Evolutionary conservation across 2,329 filamentous ascomycete genomes (phyloP), one percentile per base, ranked within the genome.

Genomic region (Beauveria bassiana): DNA sequence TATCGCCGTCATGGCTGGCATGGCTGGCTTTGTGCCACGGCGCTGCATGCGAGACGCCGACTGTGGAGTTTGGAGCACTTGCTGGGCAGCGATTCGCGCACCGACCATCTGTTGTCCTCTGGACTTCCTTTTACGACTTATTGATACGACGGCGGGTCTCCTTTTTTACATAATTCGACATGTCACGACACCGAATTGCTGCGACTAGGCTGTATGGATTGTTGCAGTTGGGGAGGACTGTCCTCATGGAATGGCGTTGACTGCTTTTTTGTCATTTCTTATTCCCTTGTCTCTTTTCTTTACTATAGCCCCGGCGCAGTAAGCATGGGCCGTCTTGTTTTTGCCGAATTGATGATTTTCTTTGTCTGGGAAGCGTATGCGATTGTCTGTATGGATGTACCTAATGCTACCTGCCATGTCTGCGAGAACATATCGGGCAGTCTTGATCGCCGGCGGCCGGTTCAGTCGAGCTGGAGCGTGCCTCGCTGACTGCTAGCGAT

Each of bases 61-160:
- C 42, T 47, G 28, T 34, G 60, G 47, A 62, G 60, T 58, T 62
- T 49, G 60, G 60, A 58, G 60, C 54, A 58, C 46, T 52, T 53
- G 53, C 42, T 61, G 59, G 59, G 31, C 50, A 24, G 51, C 52
- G 46, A 20, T n/a, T 53, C 45, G 52, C n/a, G 49, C 49, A 26
- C 20, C 26, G 40, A 58, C 54, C 40, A 31, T 52, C 53, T 61
- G 34, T 46, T 40, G 20, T 26, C 22, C 38, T 31, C 45, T 31
- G 26, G n/a, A 62, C 45, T 55, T 47, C 24, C 31, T 47, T 54
- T 61, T 54, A 61, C 24, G 59, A 61, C 50, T 49, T 55, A 55
- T 54, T 49, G 50, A 47, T 61, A 61, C 54, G 59, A 61, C 20
- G 42, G 59, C 50, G 40, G 59, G 59, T 16, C 12, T n/a, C 38